These are phyloP conservation scores for Laetiporus sulphureus DNA, from an alignment of 1,284 basidiomycete species.

Conservation along the genomic window DNA sequence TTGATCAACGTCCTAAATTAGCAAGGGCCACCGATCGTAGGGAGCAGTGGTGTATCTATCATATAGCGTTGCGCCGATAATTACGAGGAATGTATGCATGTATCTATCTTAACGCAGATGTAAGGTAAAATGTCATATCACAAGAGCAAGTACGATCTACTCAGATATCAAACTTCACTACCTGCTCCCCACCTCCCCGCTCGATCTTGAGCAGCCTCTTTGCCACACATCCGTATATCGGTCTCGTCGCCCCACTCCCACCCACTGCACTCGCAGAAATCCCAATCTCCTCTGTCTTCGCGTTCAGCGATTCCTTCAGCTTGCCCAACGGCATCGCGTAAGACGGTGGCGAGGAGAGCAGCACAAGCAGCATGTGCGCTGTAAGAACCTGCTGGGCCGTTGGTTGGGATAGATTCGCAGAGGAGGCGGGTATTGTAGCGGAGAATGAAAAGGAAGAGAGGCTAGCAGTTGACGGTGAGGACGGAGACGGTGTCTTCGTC, in stretches of 20 bases:
- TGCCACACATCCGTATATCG: conserved; percentile 62
- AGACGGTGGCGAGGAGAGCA: conserved; percentile 44
- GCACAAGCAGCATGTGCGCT: conserved; percentile 52
- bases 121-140: too few relatives aligned
- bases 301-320: conserved; percentile 52
- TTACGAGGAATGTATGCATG: too few relatives aligned
- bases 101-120: too few relatives aligned
- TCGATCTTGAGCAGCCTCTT: conserved; percentile 73
- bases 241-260: conserved; percentile 39
- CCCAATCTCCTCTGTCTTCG: conserved; percentile 28
- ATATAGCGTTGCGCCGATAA: too few relatives aligned
- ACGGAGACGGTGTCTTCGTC: conserved; percentile 23
- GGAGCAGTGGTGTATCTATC: too few relatives aligned
- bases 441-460: conserved; percentile 40
- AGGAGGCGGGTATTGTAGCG: conserved; percentile 21
- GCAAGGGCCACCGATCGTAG: too few relatives aligned
- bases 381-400: conserved; percentile 65
- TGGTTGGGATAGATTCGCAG: conserved; percentile 38
- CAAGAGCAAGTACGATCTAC: too few relatives aligned
- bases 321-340: conserved; percentile 54
- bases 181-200: conserved; percentile 61
- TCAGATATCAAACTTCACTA: conserved; percentile 15
- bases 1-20: too few relatives aligned
- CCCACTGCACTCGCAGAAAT: conserved; percentile 27
- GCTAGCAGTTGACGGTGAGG: conserved; percentile 41